Base-by-base conservation (phyloP, 116 monocot species). In the Phalaenopsis hybrid region DNA sequence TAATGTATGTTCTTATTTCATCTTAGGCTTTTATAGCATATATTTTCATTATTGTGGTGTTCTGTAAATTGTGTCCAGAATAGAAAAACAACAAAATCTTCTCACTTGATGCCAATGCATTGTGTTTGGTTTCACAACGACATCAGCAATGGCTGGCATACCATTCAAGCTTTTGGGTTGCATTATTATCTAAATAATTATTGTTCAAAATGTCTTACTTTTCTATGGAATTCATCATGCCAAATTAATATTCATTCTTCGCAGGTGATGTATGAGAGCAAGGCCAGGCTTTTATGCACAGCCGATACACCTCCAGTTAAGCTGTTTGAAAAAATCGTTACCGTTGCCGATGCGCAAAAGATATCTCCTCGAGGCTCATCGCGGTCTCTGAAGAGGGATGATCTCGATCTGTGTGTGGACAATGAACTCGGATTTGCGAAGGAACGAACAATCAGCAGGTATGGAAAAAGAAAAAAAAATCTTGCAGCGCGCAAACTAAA, bases 391-490 rank as follows among this genome's bases (percentile, higher is more conserved):
- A 93, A 85, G 78, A 86, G 21, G 0, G 98, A 95, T 79, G 89
- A 88, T 52, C 33, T 87, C 18, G 95, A 98, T 57, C 82, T 98
- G 20, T 98, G 98, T 82, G 95, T 98, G 59, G 98, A 98, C 78
- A 98, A 98, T 57, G 95, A 98, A 61, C 81, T 98, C 5, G 98
- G 98, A 23, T 98, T 98, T 83, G 89, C 98, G 37, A 95, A 98
- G 83, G 95, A 98, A 34, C 93, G 98, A 73, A 98, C 95, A 20
- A 93, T 98, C 70, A 98, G 98, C 46, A 93, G 98, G 98, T 98
- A 90, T 41, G 78, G 12, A 78, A 11, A 57, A 57, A 57, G 9
- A 57, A 31, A 31, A 31, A 28, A 31, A 31, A 31, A 31, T 31
- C 31, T 31, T 31, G 31, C 31, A 31, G 31, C 0, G 31, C 31